These are phyloP conservation scores for Scheffersomyces stipitis DNA, from an alignment of 805 yeast genomes.

Conservation along the genomic window DNA sequence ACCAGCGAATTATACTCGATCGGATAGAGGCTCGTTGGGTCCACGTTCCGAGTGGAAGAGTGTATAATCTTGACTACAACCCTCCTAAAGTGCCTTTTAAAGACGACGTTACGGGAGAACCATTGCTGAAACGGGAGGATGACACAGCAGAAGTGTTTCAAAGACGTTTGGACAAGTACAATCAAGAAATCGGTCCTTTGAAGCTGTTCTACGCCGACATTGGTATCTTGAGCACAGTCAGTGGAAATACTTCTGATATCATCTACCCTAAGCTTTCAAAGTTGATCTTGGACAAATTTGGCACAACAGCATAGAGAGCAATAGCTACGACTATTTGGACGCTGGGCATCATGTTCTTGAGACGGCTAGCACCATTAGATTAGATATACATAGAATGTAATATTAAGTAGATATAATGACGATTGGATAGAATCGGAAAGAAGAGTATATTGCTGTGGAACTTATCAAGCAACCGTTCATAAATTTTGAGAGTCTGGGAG, in stretches of 20 bases:
- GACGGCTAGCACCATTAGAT: no score
- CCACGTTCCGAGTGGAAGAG: conserved; percentile 80
- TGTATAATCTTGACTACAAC: conserved; percentile 81
- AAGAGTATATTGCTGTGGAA: no score
- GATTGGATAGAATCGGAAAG: no score
- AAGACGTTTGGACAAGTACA: conserved; percentile 63
- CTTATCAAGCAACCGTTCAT: no score
- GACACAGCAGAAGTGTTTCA: conserved; percentile 76
- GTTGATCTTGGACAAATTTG: conserved; percentile 35
- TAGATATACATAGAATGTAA: no score
- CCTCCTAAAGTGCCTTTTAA: conserved; percentile 82
- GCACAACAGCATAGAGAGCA: no score
- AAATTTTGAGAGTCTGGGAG: no score
- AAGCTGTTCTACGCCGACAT: conserved; percentile 54
- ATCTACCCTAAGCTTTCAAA: conserved; percentile 69
- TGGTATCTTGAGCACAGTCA: conserved; percentile 51
- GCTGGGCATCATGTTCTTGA: no score
- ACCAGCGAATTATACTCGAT: conserved; percentile 75
- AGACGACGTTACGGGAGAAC: conserved; percentile 91
- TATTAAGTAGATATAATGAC: no score
- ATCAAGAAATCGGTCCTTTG: conserved; percentile 59
- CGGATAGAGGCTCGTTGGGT: conserved; percentile 86
- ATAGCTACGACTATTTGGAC: no score
- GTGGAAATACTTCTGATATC: conserved; percentile 81
- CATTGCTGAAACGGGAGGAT: conserved; percentile 74